A percentile compares a stretch with the other conserved stretches of the same genome.
Evolutionary conservation across 2,329 filamentous ascomycete species (phyloP).

Genomic region (Lanzia echinophila): DNA sequence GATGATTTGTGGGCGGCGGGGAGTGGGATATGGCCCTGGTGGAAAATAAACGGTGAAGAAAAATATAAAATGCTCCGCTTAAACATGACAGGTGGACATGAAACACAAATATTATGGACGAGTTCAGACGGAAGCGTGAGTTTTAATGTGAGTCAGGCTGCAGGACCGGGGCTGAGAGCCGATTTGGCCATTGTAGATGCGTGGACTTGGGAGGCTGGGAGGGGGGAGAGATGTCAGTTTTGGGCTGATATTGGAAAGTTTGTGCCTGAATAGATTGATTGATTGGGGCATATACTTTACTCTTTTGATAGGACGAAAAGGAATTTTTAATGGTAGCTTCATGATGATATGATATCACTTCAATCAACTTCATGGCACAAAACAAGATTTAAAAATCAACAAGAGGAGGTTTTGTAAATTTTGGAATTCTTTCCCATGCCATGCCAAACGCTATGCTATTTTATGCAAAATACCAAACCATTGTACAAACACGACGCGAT

Average conservation of each 20-base stretch:
- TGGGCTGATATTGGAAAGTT: conserved; percentile 11
- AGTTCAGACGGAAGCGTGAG: background rate
- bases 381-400: too few species aligned
- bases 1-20: background rate
- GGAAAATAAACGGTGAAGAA: background rate
- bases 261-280: conserved; percentile 11
- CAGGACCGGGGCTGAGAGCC: background rate
- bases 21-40: background rate
- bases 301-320: background rate
- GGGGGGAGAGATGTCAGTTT: conserved; percentile 15
- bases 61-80: conserved; percentile 2
- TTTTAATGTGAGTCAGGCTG: background rate
- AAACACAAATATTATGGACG: background rate
- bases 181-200: conserved; percentile 18
- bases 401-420: too few species aligned
- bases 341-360: too few species aligned
- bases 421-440: background rate
- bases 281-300: too few species aligned
- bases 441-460: background rate
- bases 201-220: conserved; percentile 14
- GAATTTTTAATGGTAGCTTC: too few species aligned
- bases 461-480: background rate
- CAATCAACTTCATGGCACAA: too few species aligned
- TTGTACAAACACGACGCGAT: background rate
- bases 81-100: conserved; percentile 4